phyloP scores from a whole-genome alignment of 345 rosid genomes.

The Euphorbia lathyris region DNA sequence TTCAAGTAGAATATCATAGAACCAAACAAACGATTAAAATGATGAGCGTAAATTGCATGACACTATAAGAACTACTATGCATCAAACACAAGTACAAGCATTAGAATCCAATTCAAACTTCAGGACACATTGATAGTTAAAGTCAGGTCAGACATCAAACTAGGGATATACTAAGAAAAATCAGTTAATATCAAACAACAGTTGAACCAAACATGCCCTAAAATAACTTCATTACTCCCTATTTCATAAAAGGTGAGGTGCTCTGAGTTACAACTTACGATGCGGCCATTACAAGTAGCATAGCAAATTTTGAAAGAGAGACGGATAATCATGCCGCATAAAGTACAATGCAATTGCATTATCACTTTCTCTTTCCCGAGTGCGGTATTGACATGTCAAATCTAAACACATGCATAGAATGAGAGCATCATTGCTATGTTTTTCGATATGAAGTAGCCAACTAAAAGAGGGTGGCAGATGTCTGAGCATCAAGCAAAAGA shows the following conservation, averaged over 20 bases:
- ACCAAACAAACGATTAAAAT: not conserved
- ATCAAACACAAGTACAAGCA: not conserved
- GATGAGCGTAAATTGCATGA: not conserved
- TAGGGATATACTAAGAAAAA: too few species aligned
- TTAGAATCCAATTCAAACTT: not conserved
- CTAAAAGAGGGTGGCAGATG: not conserved
- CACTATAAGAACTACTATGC: not conserved
- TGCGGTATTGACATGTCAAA: not conserved
- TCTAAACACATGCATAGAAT: too few species aligned
- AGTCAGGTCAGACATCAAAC: not conserved
- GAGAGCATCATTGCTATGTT: not conserved
- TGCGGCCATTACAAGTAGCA: not conserved
- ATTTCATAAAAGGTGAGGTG: not conserved
- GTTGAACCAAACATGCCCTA: too few species aligned
- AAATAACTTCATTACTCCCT: not conserved
- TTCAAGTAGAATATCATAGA: not conserved
- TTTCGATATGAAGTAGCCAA: not conserved
- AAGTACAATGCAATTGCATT: not conserved
- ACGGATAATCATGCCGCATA: not conserved
- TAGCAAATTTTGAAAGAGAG: not conserved
- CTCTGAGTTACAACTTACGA: not conserved
- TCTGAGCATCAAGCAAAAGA: not conserved
- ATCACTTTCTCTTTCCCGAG: not conserved
- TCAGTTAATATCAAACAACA: too few species aligned
- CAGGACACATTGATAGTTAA: not conserved